Evolutionary conservation across 83 land plant genomes (phyloP), one percentile per base, ranked within the genome.

Genomic region (Thuja plicata): DNA sequence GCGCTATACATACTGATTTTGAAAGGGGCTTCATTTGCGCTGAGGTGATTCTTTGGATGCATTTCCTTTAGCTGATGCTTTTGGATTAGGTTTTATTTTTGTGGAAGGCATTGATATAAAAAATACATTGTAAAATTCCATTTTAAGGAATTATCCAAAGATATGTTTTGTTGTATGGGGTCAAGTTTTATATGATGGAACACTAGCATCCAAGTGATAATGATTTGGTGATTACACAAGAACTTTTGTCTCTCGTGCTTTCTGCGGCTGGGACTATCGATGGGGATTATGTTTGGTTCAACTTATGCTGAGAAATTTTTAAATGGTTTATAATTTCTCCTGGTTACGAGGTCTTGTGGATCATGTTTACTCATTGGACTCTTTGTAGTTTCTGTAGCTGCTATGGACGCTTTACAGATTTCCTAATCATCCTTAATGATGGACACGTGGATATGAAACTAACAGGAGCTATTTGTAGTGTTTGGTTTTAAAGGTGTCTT

Each of bases 1-100:
- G 99, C 57, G 85, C 99, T 41, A 98, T 98, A 54, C 99, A 98
- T 88, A 92, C 97, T 60, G 99, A 98, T 88, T 97, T 98, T 93
- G 99, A 98, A 85, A 92, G 94, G 89, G 99, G 99, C 12, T 98
- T 98, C 82, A 98, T 98, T 41, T 98, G 99, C 93, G 99, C 99
- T 87, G 99, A 98, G 99, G 99, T 98, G 90, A 27, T 52, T 70
- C 32, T 21, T 34, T 35, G 32, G 16, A 15, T 57, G 13, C 13
- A 15, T 46, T 85, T 78, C 19, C 10, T 30, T 76, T n/a, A n/a
- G 62, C 54, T 16, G 13, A 4, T 84, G 27, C 16, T 83, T 6
- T 30, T 83, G 34, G 48, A 17, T 35, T 79, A 27, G 50, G 54
- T 24, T 24, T 45, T 5, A 19, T 82, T 41, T 79, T 82, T 45